phyloP scores from a whole-genome alignment of 306 rosid species.

The Rubus idaeus region DNA sequence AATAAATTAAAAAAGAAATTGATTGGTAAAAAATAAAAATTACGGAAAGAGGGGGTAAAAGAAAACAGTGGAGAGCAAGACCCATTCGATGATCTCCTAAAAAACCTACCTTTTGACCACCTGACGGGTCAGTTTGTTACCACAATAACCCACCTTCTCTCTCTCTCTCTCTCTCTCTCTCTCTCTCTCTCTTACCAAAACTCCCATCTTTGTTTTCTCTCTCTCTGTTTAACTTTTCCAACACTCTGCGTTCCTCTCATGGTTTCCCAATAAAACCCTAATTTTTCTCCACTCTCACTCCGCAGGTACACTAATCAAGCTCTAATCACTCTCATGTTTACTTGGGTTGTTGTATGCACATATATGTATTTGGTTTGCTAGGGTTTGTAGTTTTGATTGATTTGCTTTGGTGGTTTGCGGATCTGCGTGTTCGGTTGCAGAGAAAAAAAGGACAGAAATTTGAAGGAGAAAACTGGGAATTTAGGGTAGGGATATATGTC shows the following conservation, averaged over 20 bases:
- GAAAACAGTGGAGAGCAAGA: conserved; percentile 1
- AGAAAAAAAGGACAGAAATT: conserved; percentile 1
- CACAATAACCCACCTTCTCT: conserved; percentile 2
- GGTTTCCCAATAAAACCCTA: conserved; percentile 65
- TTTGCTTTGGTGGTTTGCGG: conserved; percentile 4
- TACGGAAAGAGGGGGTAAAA: conserved; percentile 15
- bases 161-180: conserved; percentile 6
- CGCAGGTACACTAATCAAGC: conserved; percentile 38
- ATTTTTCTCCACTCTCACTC: conserved; percentile 37
- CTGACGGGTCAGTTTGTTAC: conserved; percentile 50
- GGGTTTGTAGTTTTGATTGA: background rate
- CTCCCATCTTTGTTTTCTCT: conserved; percentile 10
- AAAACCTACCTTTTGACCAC: conserved; percentile 70
- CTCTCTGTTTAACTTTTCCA: background rate
- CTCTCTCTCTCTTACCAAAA: conserved; percentile 23
- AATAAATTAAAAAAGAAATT: background rate
- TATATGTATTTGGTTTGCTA: background rate
- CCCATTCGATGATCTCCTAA: conserved; percentile 63
- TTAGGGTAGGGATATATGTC: conserved; percentile 83
- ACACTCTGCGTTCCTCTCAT: conserved; percentile 22
- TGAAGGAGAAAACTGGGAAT: conserved; percentile 30
- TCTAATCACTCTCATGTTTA: background rate
- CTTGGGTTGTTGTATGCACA: background rate
- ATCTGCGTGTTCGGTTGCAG: conserved; percentile 53
- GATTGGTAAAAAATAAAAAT: background rate